Evolutionary conservation across 257 asterid genomes (phyloP).

Genomic region (Leonotis leonurus): DNA sequence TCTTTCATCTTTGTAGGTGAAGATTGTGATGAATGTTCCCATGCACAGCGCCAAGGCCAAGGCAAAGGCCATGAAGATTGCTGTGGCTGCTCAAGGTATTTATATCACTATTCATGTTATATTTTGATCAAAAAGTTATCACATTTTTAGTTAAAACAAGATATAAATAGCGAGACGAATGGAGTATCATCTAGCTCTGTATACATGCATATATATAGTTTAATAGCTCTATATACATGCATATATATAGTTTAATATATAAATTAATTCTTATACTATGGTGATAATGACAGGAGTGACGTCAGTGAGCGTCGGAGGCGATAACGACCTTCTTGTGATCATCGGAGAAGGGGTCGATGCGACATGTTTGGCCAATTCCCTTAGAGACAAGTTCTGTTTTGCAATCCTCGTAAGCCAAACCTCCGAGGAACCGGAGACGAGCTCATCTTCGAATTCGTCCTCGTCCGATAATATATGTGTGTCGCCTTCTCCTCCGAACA

Average conservation of each 20-base stretch:
- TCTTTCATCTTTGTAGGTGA: background rate
- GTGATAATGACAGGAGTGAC: slow-evolving; percentile 21
- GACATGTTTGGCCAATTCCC: slow-evolving; percentile 23
- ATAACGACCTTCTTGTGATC: slow-evolving; percentile 19
- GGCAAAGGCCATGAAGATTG: slow-evolving; percentile 26
- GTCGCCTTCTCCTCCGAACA: background rate
- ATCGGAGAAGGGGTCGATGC: slow-evolving; percentile 35
- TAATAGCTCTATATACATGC: background rate
- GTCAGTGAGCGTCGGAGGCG: slow-evolving; percentile 17
- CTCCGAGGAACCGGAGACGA: background rate
- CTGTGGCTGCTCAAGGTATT: background rate
- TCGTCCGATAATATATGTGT: too few relatives aligned
- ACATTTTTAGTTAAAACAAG: too few relatives aligned
- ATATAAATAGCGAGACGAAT: too few relatives aligned
- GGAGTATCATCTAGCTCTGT: too few relatives aligned
- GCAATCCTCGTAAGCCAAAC: slow-evolving; percentile 19
- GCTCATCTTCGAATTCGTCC: background rate
- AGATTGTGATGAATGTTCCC: slow-evolving; percentile 16
- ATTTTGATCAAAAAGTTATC: too few relatives aligned
- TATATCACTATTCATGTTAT: background rate
- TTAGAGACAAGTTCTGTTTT: slow-evolving; percentile 23
- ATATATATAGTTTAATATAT: background rate
- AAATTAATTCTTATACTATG: background rate
- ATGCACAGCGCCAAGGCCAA: slow-evolving; percentile 13
- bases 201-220: background rate